Conservation (phyloP, 257 asterid species). For the Przewalskia tangutica region DNA sequence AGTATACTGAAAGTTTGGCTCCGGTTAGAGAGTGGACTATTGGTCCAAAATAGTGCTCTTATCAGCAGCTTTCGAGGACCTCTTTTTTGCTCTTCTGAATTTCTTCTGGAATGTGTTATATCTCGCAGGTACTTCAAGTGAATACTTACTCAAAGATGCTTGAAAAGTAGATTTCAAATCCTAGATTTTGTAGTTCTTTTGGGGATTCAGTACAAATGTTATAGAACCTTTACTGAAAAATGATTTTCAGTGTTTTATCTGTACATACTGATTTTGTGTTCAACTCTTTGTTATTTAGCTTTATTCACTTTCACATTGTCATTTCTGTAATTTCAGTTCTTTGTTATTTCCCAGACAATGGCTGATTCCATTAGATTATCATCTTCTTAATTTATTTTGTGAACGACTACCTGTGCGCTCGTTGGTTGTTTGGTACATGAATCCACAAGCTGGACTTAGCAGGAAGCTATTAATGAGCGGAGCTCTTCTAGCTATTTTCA, state of each 20-base stretch:
- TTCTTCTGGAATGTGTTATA: not conserved
- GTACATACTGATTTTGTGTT: not conserved
- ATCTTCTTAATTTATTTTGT: not conserved
- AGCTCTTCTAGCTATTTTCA: too few relatives aligned
- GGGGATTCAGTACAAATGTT: not conserved
- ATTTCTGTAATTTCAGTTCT: too few relatives aligned
- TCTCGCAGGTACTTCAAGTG: not conserved
- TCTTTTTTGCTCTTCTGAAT: too few relatives aligned
- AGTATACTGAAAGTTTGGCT: not conserved
- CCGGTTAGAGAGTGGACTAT: not conserved
- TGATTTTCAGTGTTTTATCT: not conserved
- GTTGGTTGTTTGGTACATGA: too few relatives aligned
- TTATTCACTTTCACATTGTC: too few relatives aligned
- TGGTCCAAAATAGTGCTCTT: not conserved
- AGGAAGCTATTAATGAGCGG: too few relatives aligned
- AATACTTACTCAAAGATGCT: not conserved
- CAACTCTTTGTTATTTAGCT: not conserved
- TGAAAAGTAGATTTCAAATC: not conserved
- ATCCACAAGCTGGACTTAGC: too few relatives aligned
- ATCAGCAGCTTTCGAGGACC: not conserved
- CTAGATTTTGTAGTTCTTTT: not conserved
- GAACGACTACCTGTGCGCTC: not conserved
- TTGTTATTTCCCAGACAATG: too few relatives aligned
- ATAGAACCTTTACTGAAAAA: not conserved
- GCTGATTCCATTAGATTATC: not conserved